Conservation (phyloP, 208 protist genomes). For the Trypanosoma lewisi region DNA sequence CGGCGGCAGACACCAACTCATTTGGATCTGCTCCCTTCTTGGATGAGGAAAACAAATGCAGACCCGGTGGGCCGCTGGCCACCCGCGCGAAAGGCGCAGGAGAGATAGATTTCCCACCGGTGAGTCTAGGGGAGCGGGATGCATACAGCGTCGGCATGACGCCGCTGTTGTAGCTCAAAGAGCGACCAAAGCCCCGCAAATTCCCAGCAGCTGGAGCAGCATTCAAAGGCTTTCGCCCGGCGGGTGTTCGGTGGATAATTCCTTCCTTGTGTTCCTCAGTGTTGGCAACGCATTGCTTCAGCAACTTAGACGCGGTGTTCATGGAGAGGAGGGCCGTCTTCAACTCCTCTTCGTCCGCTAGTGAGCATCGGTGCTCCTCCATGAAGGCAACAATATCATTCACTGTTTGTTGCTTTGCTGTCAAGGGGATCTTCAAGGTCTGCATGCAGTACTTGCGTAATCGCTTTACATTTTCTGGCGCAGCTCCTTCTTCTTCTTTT, state of each 20-base stretch:
- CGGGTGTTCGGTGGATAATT: neutral
- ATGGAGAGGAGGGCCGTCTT: slow-evolving; percentile 6
- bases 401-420: slow-evolving; percentile 11
- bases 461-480: slow-evolving; percentile 2
- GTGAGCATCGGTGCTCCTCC: neutral
- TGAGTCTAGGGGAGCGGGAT: neutral
- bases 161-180: slow-evolving; percentile 9
- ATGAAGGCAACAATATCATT: slow-evolving; percentile 21
- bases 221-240: neutral
- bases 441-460: slow-evolving; percentile 14
- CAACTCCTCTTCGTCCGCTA: slow-evolving; percentile 11
- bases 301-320: slow-evolving; percentile 12
- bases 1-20: slow-evolving; percentile 1
- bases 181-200: slow-evolving; percentile 7
- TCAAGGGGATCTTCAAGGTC: slow-evolving; percentile 4
- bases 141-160: neutral
- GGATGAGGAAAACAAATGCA: neutral
- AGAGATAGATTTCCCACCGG: neutral
- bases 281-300: slow-evolving; percentile 8
- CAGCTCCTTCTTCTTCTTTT: neutral
- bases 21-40: neutral
- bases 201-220: neutral
- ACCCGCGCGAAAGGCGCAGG: neutral
- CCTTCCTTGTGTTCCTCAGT: slow-evolving; percentile 5
- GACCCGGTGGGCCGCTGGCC: neutral